A percentile compares a stretch with the other conserved stretches of the same genome.
Conservation (phyloP, 371 early-diverging fungal species). For the Encephalitozoon intestinalis region DNA sequence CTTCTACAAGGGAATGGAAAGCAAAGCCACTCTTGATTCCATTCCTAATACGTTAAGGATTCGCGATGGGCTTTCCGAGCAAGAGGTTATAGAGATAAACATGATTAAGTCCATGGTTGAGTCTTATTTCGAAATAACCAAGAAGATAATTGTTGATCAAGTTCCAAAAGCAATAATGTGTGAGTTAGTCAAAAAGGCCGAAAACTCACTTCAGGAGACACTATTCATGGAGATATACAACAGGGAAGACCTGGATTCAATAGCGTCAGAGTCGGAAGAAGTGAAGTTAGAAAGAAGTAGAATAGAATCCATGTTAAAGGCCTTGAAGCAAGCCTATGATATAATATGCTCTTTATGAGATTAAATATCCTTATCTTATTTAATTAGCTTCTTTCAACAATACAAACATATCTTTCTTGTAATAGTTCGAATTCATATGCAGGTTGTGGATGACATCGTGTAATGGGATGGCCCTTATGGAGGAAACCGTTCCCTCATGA, state of each 20-base stretch:
- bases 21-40: conserved; percentile 50
- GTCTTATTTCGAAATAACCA: conserved; percentile 89
- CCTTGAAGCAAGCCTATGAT: conserved; percentile 67
- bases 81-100: conserved; percentile 87
- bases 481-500: background rate
- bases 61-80: conserved; percentile 78
- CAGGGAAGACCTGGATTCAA: conserved; percentile 73
- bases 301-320: conserved; percentile 61
- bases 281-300: conserved; percentile 71
- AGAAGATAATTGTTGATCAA: conserved; percentile 86
- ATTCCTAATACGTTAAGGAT: conserved; percentile 85
- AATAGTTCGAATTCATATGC: conserved; percentile 37
- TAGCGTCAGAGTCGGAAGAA: conserved; percentile 81
- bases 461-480: conserved; percentile 28
- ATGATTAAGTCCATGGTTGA: conserved; percentile 87
- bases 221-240: conserved; percentile 87
- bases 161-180: conserved; percentile 96
- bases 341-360: conserved; percentile 18
- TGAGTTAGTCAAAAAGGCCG: conserved; percentile 77
- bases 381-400: background rate
- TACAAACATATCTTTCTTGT: conserved; percentile 39
- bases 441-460: conserved; percentile 51
- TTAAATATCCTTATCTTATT: background rate
- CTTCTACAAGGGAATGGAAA: conserved; percentile 32
- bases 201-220: conserved; percentile 82